Conservation (phyloP, 2,329 filamentous ascomycete species). For the Colletotrichum viniferum region DNA sequence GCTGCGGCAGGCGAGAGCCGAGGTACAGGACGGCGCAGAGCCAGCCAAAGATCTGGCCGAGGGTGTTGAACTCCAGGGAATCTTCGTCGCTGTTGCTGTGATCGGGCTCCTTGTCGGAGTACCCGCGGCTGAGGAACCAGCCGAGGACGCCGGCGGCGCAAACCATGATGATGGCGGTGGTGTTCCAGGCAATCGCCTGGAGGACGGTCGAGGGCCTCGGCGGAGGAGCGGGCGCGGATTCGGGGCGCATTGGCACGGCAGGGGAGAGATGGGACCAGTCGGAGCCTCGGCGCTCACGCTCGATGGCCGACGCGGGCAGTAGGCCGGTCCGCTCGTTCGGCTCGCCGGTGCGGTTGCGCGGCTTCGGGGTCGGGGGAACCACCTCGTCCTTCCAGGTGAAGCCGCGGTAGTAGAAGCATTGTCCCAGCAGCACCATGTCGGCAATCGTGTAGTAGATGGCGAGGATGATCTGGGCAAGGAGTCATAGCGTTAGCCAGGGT, state of each 20-base stretch:
- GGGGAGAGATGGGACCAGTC: conserved; percentile 75
- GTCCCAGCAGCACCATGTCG: conserved; percentile 83
- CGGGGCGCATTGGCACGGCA: conserved; percentile 73
- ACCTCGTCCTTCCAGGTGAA: conserved; percentile 70
- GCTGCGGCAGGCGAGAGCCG: conserved; percentile 85
- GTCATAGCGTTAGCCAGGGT: conserved; percentile 17
- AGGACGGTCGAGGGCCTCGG: conserved; percentile 53
- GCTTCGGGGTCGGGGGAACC: conserved; percentile 43
- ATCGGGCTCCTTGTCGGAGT: conserved; percentile 40
- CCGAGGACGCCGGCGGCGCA: conserved; percentile 82
- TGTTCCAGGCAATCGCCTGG: conserved; percentile 74
- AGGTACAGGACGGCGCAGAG: conserved; percentile 90
- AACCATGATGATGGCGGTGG: conserved; percentile 77
- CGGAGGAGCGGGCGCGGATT: conserved; percentile 46
- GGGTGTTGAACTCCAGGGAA: conserved; percentile 70
- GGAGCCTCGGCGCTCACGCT: conserved; percentile 54
- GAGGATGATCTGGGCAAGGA: conserved; percentile 69
- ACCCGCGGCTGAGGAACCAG: conserved; percentile 75
- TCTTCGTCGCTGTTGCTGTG: conserved; percentile 48
- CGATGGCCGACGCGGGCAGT: conserved; percentile 31
- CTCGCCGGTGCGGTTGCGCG: conserved; percentile 36
- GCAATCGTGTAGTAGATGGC: conserved; percentile 93
- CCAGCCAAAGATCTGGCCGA: conserved; percentile 92
- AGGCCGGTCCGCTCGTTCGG: conserved; percentile 59
- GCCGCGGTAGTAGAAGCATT: conserved; percentile 96